Conservation (phyloP, 768 basidiomycete species). For the Lanmaoa pseudosensibilis region DNA sequence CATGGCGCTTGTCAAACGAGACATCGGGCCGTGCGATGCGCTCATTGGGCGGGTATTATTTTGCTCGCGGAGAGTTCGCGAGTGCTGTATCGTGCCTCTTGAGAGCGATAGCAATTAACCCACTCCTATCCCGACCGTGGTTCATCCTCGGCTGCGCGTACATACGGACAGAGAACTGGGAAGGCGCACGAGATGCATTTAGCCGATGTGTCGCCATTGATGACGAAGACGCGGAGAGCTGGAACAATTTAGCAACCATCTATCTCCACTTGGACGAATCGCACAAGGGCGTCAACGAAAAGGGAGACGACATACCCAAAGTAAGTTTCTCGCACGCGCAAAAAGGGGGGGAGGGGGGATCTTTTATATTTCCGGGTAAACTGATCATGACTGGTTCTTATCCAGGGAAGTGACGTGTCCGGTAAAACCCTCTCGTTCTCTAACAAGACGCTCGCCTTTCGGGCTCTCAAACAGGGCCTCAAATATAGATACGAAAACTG, state of each 20-base stretch:
- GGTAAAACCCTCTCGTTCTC: slow-evolving; percentile 51
- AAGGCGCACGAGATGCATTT: slow-evolving; percentile 80
- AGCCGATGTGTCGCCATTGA: slow-evolving; percentile 85
- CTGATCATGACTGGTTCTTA: slow-evolving; percentile 19
- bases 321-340: slow-evolving; percentile 9
- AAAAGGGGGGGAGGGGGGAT: background rate
- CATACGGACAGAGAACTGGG: slow-evolving; percentile 83
- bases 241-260: slow-evolving; percentile 95
- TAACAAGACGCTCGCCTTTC: slow-evolving; percentile 87
- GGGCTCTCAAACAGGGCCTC: slow-evolving; percentile 88
- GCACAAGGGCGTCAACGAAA: slow-evolving; percentile 32
- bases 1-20: slow-evolving; percentile 79
- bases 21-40: slow-evolving; percentile 91
- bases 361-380: background rate
- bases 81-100: slow-evolving; percentile 67
- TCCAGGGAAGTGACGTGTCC: slow-evolving; percentile 22
- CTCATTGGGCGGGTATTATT: slow-evolving; percentile 83
- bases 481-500: slow-evolving; percentile 85
- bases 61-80: slow-evolving; percentile 61
- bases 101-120: slow-evolving; percentile 84
- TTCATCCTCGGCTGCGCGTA: slow-evolving; percentile 94
- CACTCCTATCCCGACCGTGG: slow-evolving; percentile 85
- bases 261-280: slow-evolving; percentile 78
- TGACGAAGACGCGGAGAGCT: slow-evolving; percentile 96
- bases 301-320: slow-evolving; percentile 27